Evolutionary conservation across 2,329 filamentous ascomycete species (phyloP), one percentile per base, ranked within the genome.

Genomic region (Xylariaceae sp.): DNA sequence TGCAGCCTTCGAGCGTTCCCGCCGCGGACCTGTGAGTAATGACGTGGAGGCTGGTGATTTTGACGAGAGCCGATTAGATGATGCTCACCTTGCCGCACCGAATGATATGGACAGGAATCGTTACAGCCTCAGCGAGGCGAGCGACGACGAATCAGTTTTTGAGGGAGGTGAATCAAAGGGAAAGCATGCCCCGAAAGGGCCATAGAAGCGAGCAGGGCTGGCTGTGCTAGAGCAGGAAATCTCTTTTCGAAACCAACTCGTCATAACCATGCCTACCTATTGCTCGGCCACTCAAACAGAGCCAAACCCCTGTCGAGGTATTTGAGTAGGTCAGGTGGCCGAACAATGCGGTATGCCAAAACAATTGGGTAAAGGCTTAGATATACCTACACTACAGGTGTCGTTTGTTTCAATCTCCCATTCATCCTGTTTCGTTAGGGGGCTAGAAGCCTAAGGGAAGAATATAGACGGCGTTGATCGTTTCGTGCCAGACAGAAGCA

Each of bases 21-120:
- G 77, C 19, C 71, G 71, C 47, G 77, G 78, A 62, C 71, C 50
- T 16, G 53, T 63, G 9, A 59, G 68, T 32, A 71, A 77, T 12
- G 82, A 86, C 63, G 70, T 87, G 4, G 84, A 87, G 66, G 79
- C 82, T 0, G 80, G 76, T 2, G 83, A 85, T 61, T 86, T 86
- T 62, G 83, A 86, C 60, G 84, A 86, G 72, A 81, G 76, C 59
- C 81, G 85, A 67, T 69, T 87, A 41, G 83, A 86, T 55, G 81
- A 85, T 56, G 68, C 87, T 37, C 80, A 83, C 58, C 70, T 77
- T 30, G 67, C 72, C 36, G 78, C 77, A 19, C 78, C 80, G 1
- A 72, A 68, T 15, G 70, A 70, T 21, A 56, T 65, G 47, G 65
- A 67, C 16, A 69, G 66, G 22, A 73, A 76, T 53, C 74, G 75